These are phyloP conservation scores for Cenchrus americanus DNA, from an alignment of 176 grass and related monocot species.

Conservation along the genomic window DNA sequence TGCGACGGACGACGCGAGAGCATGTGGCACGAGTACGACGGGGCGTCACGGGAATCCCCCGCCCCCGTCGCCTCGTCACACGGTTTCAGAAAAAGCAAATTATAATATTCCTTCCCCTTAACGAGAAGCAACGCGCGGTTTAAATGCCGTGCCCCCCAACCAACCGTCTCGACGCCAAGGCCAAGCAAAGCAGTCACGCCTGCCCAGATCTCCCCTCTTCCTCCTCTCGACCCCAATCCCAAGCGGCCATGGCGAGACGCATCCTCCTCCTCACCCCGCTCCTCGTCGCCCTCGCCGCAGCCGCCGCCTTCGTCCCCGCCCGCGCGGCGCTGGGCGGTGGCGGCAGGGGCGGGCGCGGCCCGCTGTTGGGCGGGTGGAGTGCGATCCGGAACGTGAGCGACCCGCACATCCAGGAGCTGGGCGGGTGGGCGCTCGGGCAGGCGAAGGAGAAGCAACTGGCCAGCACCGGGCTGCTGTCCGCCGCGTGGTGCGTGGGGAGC, in stretches of 20 bases:
- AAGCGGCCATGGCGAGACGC: neutral
- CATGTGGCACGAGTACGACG: neutral
- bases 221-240: neutral
- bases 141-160: neutral
- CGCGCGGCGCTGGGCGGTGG: neutral
- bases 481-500: slow-evolving; percentile 44
- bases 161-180: slow-evolving; percentile 12
- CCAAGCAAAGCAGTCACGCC: neutral
- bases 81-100: neutral
- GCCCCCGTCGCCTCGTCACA: slow-evolving; percentile 2
- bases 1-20: neutral
- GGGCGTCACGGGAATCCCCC: neutral
- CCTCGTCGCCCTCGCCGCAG: neutral
- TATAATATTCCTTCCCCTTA: neutral
- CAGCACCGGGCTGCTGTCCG: slow-evolving; percentile 13
- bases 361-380: slow-evolving; percentile 27
- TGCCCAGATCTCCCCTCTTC: neutral
- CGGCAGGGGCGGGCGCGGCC: neutral
- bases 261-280: slow-evolving; percentile 1
- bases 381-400: slow-evolving; percentile 33
- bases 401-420: slow-evolving; percentile 43
- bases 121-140: neutral
- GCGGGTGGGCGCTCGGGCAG: slow-evolving; percentile 42
- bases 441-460: neutral
- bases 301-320: neutral